Conservation (phyloP, 208 protist genomes). For the Trypanosomatidae sp. region DNA sequence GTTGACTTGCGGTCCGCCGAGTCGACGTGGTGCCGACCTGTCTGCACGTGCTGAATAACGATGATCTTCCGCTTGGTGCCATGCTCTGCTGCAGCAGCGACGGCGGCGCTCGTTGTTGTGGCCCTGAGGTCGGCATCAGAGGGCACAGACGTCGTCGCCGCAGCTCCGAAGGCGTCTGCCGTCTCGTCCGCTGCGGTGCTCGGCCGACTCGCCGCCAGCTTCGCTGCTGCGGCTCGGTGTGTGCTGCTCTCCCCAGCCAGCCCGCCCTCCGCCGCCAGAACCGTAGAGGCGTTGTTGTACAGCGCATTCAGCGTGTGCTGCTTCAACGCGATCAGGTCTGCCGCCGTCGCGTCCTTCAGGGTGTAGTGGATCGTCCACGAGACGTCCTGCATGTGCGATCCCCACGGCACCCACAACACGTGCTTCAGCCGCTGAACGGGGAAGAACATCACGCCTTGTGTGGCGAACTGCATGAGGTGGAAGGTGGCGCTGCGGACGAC, state of each 20-base stretch:
- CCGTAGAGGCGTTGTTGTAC: too few relatives aligned
- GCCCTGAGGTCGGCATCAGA: too few relatives aligned
- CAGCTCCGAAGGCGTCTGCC: too few relatives aligned
- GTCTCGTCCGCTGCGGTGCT: too few relatives aligned
- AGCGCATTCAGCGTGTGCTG: constrained; percentile 16
- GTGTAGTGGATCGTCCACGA: constrained; percentile 55
- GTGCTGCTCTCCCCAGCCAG: too few relatives aligned
- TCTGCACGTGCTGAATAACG: constrained; percentile 57
- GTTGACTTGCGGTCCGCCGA: constrained; percentile 16
- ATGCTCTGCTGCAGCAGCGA: too few relatives aligned
- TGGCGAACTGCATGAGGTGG: constrained; percentile 71
- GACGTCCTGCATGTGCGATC: constrained; percentile 61
- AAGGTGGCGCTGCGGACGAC: constrained; percentile 55
- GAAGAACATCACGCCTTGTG: constrained; percentile 70
- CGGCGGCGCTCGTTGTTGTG: too few relatives aligned
- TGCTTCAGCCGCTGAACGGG: constrained; percentile 48
- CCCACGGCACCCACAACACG: constrained; percentile 63
- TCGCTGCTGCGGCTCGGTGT: constrained; percentile 5
- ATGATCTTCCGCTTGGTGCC: constrained; percentile 28
- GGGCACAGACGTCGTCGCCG: too few relatives aligned
- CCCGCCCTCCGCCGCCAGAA: too few relatives aligned
- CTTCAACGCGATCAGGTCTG: constrained; percentile 16
- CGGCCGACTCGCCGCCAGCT: background rate
- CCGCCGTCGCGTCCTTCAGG: constrained; percentile 20
- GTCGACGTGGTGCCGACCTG: constrained; percentile 61